Conservation (phyloP, 345 rosid species). For the Anacardium occidentale region DNA sequence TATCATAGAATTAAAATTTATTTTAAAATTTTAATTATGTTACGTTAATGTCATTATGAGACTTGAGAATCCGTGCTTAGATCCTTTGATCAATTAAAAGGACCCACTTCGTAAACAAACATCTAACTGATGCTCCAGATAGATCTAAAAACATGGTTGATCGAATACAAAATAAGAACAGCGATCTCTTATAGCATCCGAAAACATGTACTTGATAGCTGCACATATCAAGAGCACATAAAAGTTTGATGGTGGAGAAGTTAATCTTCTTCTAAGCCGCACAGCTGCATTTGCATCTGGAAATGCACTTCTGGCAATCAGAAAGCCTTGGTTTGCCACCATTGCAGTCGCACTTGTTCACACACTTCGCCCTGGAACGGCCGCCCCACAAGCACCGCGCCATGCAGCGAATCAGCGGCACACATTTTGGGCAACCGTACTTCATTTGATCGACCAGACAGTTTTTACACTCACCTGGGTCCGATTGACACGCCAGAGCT, state of each 20-base stretch:
- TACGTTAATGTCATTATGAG: too few relatives aligned
- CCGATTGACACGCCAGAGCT: constrained; percentile 6
- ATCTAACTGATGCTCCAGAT: too few relatives aligned
- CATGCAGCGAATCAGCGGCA: constrained; percentile 66
- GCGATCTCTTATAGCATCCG: background rate
- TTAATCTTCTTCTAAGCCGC: constrained; percentile 19
- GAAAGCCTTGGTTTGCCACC: constrained; percentile 45
- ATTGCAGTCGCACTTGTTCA: constrained; percentile 46
- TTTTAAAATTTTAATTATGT: too few relatives aligned
- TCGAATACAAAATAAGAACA: background rate
- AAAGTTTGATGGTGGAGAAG: background rate
- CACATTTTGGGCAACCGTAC: constrained; percentile 54
- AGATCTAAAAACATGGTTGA: too few relatives aligned
- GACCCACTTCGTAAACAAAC: too few relatives aligned
- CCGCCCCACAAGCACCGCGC: constrained; percentile 82
- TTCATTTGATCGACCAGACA: constrained; percentile 56
- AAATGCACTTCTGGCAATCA: constrained; percentile 67
- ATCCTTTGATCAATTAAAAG: too few relatives aligned
- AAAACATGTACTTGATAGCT: background rate
- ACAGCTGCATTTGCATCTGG: constrained; percentile 71
- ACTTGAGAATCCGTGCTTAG: too few relatives aligned
- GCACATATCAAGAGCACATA: background rate
- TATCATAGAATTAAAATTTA: too few relatives aligned
- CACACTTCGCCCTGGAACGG: constrained; percentile 38
- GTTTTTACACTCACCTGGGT: constrained; percentile 39